Base-by-base conservation (phyloP, 345 rosid genomes). In the Acer yangbiense region DNA sequence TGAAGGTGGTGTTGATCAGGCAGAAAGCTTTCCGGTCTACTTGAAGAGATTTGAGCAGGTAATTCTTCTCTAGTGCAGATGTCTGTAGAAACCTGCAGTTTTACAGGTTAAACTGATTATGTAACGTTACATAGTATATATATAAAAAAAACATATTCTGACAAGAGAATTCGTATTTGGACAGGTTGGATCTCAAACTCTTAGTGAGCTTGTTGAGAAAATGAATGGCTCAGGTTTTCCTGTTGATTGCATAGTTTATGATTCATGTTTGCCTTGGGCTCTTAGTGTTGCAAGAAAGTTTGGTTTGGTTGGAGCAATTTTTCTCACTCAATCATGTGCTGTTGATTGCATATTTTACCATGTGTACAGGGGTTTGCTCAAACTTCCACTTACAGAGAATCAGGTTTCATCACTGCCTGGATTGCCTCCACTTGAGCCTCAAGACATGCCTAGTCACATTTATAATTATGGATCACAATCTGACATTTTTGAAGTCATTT, bases 301-400 rank as follows among this genome's bases (percentile, higher is more conserved):
- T 65, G 89, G 86, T 7, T 12, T 81, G 67, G 8, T 75, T 5
- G 83, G 80, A 9, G 86, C 68, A 46, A 67, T 50, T 29, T 83
- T 86, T 73, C 77, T 81, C 69, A 83, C 85, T 17, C 85, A 79
- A 57, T 64, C 85, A 32, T 79, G 83, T 58, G 80, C 86, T 32
- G 82, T 83, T 54, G 73, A 73, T 63, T 74, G n/a, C 32, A 43
- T 76, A 0, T 75, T 74, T 25, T 81, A 75, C 73, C 82, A 71
- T 29, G 78, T 41, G 7, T 60, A 79, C 0, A 62, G 13, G 61
- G 84, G 83, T 1, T 60, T 73, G 17, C 77, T 77, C 12, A 27
- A 54, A 16, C 55, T 72, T 18, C 85, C 85, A 1, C 73, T 75
- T 11, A 2, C 43, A 7, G 82, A 21, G 23, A 3, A 77, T 32